Base-by-base conservation (phyloP, 768 basidiomycete species). In the Mycena galericulata region DNA sequence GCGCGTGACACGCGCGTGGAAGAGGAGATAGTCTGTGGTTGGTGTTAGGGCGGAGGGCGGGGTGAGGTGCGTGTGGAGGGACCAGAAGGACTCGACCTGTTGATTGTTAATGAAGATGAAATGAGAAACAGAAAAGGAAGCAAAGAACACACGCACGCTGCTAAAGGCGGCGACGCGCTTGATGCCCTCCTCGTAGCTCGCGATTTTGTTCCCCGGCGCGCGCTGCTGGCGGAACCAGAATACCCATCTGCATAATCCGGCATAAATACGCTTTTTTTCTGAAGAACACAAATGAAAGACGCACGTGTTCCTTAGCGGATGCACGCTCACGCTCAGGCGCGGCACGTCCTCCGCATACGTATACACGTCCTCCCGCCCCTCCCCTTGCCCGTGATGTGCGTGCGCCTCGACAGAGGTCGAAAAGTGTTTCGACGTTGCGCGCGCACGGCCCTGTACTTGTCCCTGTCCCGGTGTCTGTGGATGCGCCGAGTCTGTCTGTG, bases 31-130 rank as follows among this genome's bases (percentile, higher is more conserved):
- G 81, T 99, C 97, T 5, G 97, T 97, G 4, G 96, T 97, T 8
- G 96, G 92, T 14, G 89, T 86, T 27, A 98, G 86, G 15, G 87
- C 86, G 1, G 94, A 96, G 1, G 97, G 96, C 0, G 94, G 90
- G 7, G 91, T 86, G 29, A 99, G 87, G 78, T 98, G 97, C 5
- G 96, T 96, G 86, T 94, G 93, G 66, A 99, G 83, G 26, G 95
- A 92, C 92, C 97, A 97, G 79, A 96, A 98, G 40, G 95, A 97
- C 81, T 98, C 97, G 58, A 95, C 93, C 92, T 96, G 75, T n/a
- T n/a, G n/a, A n/a, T n/a, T n/a, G n/a, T n/a, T n/a, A 2, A 29
- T 49, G 32, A 43, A 64, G 73, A 46, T 73, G 66, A 18, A 67
- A 47, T 15, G 64, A 22, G 30, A 63, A 14, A 49, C 17, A 18